Evolutionary conservation across 2,329 filamentous ascomycete genomes (phyloP).

Genomic region (Aspergillus hiratsukae): DNA sequence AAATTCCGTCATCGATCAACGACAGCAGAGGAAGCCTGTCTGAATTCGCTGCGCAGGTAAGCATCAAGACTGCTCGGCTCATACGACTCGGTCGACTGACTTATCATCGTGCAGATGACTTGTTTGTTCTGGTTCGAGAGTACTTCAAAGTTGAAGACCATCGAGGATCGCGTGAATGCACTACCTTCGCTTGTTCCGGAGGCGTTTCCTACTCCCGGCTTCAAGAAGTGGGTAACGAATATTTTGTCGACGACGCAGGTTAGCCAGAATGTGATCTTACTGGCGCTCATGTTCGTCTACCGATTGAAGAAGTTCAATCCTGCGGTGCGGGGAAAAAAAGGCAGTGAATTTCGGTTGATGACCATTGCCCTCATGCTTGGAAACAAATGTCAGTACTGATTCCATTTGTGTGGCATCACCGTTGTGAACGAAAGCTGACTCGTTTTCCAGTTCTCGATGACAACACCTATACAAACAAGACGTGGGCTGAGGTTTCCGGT

Average conservation of each 20-base stretch:
- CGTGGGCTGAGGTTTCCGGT: conserved; percentile 95
- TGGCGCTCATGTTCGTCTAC: conserved; percentile 90
- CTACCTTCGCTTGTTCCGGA: conserved; percentile 60
- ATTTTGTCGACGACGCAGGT: conserved; percentile 93
- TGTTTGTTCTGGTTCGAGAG: conserved; percentile 98
- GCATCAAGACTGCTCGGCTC: not conserved
- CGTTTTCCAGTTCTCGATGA: conserved; percentile 72
- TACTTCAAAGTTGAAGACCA: conserved; percentile 69
- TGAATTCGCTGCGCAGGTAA: conserved; percentile 78
- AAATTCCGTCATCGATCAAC: conserved; percentile 72
- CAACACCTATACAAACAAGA: conserved; percentile 99
- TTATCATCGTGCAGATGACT: conserved; percentile 63
- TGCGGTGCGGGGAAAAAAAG: conserved; percentile 80
- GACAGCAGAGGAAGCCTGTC: conserved; percentile 69
- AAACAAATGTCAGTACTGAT: conserved; percentile 72
- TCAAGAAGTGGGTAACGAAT: conserved; percentile 88
- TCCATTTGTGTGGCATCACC: not conserved
- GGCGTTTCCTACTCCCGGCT: conserved; percentile 71
- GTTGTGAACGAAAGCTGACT: conserved; percentile 7
- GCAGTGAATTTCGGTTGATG: conserved; percentile 87
- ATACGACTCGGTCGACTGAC: not conserved
- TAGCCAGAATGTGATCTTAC: conserved; percentile 86
- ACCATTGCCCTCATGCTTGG: conserved; percentile 96
- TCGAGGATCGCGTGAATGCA: conserved; percentile 54
- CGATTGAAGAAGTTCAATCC: conserved; percentile 87